phyloP scores from a whole-genome alignment of 345 rosid genomes.

The Nasturtium officinale region DNA sequence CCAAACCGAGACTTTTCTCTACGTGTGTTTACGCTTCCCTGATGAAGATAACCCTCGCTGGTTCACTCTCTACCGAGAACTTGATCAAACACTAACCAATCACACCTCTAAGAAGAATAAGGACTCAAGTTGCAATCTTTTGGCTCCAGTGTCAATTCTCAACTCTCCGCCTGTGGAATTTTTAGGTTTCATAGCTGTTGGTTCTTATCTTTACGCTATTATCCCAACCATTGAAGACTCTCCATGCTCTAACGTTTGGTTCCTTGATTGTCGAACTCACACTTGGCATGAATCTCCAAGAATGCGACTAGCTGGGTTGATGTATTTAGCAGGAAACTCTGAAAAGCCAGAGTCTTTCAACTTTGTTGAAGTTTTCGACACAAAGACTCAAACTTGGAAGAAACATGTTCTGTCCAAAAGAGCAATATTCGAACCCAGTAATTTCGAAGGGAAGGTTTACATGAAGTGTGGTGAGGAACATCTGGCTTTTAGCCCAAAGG shows the following conservation, averaged over 20 bases:
- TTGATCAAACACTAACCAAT: too few relatives aligned
- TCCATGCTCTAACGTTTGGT: background rate
- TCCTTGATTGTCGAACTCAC: background rate
- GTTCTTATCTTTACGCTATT: background rate
- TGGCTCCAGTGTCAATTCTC: too few relatives aligned
- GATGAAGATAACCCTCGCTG: background rate
- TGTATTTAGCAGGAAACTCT: background rate
- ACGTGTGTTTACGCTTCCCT: background rate
- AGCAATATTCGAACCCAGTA: too few relatives aligned
- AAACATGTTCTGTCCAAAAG: too few relatives aligned
- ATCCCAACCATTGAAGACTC: background rate
- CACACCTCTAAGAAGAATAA: background rate
- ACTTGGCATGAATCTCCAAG: background rate
- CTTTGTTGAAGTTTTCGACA: background rate
- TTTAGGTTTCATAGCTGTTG: background rate
- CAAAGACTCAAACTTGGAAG: conserved; percentile 16
- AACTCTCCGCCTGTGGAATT: too few relatives aligned
- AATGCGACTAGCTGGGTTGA: background rate
- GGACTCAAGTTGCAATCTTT: too few relatives aligned
- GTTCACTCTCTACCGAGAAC: background rate
- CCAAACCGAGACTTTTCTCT: background rate
- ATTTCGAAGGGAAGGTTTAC: background rate
- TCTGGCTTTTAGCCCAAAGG: too few relatives aligned
- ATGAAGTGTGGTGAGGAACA: too few relatives aligned
- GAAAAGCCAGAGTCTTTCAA: background rate